Evolutionary conservation across 1,139 yeast genomes (phyloP), one percentile per base, ranked within the genome.

Genomic region (Candida sp.): DNA sequence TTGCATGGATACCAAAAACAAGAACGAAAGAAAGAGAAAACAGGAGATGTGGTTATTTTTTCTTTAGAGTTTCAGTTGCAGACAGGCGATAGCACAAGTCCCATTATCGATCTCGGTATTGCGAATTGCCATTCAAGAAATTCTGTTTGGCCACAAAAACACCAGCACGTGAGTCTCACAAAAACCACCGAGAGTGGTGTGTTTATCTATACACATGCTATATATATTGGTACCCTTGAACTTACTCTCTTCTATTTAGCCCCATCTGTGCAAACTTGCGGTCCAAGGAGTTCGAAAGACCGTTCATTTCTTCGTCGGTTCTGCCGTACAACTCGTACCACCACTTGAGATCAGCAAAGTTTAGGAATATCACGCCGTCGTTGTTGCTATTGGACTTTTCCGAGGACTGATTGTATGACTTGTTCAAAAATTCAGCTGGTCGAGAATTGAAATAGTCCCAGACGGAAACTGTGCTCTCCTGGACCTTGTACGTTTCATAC

Each of bases 361-460:
- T 89, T 44, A 96, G 91, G 46, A 83, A 81, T 2, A 90, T 67
- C 56, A 90, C 84, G 7, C 63, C 66, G 27, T 79, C 78, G 26
- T 69, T 75, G 12, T 25, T n/a, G 12, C 3, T 11, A 23, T 68
- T 74, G 23, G 43, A 7, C 27, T 33, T 31, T 3, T 74, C 78
- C 3, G 67, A 72, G 46, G 55, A 46, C 1, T 56, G 58, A 5
- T 54, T 54, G 60, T 81, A 91, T 2, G 58, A 59, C 8, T 69
- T 70, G 63, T 89, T 90, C 1, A 77, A 67, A 63, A 92, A 94
- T 64, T 91, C 96, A n/a, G 66, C 68, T 27, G 78, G 79, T 33
- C 97, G 74, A 2, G 96, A 89, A 51, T 84, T 75, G 72, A 94
- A 94, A 64, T 94, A 92, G 68, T 92, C 97, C 99, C 99, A 94